Base-by-base conservation (phyloP, 106 monocot species). In the Apostasia ramifera region DNA sequence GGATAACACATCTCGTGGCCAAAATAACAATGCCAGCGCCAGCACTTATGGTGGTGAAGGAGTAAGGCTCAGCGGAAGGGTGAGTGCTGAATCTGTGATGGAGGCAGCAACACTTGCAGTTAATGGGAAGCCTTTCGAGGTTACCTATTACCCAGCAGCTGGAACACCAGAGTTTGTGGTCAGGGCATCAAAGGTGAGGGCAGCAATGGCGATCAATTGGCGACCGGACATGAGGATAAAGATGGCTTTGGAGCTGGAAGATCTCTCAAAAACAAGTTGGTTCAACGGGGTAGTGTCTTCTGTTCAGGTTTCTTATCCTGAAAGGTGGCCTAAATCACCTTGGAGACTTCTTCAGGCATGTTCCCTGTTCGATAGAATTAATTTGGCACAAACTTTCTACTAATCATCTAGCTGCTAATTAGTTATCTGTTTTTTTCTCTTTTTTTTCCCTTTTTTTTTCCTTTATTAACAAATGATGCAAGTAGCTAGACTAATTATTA, bases 271-370 rank as follows among this genome's bases (percentile, higher is more conserved):
- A 67, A 75, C 81, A 57, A 78, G 74, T 42, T 78, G 80, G 81
- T 81, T 85, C 68, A 78, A 68, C 71, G 85, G 85, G 1, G 81
- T 81, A 0, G 54, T 84, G 45, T 74, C 73, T 3, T 71, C 67
- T 7, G 73, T 77, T 59, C 72, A 79, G 44, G 61, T 76, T 48
- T 63, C 72, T 2, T 76, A 80, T 59, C 71, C 82, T 39, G 6
- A 74, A 0, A 53, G 71, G 13, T 76, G 83, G 83, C 83, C 76
- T 47, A 72, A 75, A 57, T 84, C 83, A 11, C 83, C 76, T 41
- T 84, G 83, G 83, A 80, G 76, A 13, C 67, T 79, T 49, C 79
- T 84, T 10, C 75, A 84, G 83, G 83, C 80, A 71, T 2, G n/a
- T 39, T 61, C 58, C 65, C 8, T 60, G 9, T 37, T 26, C 26